These are phyloP conservation scores for Aotearoamyces nothofagi DNA, from an alignment of 2,329 filamentous ascomycete genomes.

Conservation along the genomic window DNA sequence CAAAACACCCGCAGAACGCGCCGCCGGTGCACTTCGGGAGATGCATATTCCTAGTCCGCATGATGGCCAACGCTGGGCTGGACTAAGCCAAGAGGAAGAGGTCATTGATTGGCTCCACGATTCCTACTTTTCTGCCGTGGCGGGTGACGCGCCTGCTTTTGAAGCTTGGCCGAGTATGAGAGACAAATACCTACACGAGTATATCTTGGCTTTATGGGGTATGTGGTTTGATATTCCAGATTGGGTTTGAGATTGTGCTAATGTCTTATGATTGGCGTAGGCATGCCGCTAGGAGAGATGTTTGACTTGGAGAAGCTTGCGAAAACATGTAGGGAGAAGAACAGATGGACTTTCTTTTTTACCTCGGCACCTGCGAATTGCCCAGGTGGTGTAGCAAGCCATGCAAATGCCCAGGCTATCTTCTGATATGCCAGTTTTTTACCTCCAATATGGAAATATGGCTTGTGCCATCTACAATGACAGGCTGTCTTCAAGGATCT, in stretches of 20 bases:
- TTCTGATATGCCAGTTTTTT: constrained; percentile 8
- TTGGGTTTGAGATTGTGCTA: constrained; percentile 1
- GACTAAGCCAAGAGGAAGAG: constrained; percentile 29
- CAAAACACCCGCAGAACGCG: constrained; percentile 21
- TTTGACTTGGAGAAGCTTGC: constrained; percentile 19
- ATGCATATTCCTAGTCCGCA: too few species aligned
- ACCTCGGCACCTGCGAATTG: constrained; percentile 21
- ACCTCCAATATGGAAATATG: not conserved
- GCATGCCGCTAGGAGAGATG: constrained; percentile 19
- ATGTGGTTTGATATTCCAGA: constrained; percentile 1
- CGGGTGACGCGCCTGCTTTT: constrained; percentile 27
- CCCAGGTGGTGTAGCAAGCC: constrained; percentile 32
- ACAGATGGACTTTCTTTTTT: constrained; percentile 19
- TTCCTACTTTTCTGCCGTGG: constrained; percentile 25
- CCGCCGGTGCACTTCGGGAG: constrained; percentile 22
- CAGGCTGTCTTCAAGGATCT: constrained; percentile 8
- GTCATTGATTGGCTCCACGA: constrained; percentile 27
- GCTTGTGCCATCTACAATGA: too few species aligned
- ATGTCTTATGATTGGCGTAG: constrained; percentile 5
- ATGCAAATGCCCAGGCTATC: constrained; percentile 32
- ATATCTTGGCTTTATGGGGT: constrained; percentile 18
- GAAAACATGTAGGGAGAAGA: constrained; percentile 14
- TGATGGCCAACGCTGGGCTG: constrained; percentile 24
- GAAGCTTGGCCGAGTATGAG: constrained; percentile 20
- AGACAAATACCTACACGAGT: constrained; percentile 16